Percentiles rank a stretch among this genome's conserved stretches.
Conservation (phyloP, 2,329 filamentous ascomycete species). For the Pezicula rhizophila region DNA sequence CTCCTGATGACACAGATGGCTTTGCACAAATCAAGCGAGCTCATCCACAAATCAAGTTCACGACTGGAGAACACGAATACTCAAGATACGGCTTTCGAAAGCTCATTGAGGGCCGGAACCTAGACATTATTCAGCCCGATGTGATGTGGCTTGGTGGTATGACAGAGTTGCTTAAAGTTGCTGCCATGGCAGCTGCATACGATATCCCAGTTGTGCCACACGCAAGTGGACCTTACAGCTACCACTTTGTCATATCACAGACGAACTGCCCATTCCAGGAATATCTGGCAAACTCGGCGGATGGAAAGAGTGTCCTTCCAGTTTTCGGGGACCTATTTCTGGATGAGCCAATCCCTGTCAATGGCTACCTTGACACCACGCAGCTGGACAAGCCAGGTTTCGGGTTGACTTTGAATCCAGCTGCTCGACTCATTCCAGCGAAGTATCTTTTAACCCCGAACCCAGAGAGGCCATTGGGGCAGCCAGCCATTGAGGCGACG, state of each 20-base stretch:
- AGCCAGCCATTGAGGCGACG: slow-evolving; percentile 6
- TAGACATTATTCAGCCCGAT: slow-evolving; percentile 92
- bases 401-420: slow-evolving; percentile 79
- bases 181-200: slow-evolving; percentile 84
- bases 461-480: slow-evolving; percentile 40
- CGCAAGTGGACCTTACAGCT: slow-evolving; percentile 88
- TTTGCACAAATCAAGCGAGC: slow-evolving; percentile 86
- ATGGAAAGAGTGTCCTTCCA: slow-evolving; percentile 82
- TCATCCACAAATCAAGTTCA: slow-evolving; percentile 87
- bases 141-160: slow-evolving; percentile 96
- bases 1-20: slow-evolving; percentile 86
- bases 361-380: slow-evolving; percentile 73
- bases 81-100: slow-evolving; percentile 93
- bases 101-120: slow-evolving; percentile 81
- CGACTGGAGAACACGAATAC: slow-evolving; percentile 93
- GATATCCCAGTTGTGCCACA: slow-evolving; percentile 95
- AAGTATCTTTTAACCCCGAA: slow-evolving; percentile 65
- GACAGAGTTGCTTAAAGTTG: slow-evolving; percentile 85
- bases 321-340: slow-evolving; percentile 89
- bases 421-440: slow-evolving; percentile 68
- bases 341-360: slow-evolving; percentile 81
- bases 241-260: slow-evolving; percentile 93
- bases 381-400: slow-evolving; percentile 87
- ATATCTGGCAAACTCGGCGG: slow-evolving; percentile 87
- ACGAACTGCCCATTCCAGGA: slow-evolving; percentile 93